Evolutionary conservation across 2,329 filamentous ascomycete species (phyloP).

Genomic region (Phaeosphaeria sp.): DNA sequence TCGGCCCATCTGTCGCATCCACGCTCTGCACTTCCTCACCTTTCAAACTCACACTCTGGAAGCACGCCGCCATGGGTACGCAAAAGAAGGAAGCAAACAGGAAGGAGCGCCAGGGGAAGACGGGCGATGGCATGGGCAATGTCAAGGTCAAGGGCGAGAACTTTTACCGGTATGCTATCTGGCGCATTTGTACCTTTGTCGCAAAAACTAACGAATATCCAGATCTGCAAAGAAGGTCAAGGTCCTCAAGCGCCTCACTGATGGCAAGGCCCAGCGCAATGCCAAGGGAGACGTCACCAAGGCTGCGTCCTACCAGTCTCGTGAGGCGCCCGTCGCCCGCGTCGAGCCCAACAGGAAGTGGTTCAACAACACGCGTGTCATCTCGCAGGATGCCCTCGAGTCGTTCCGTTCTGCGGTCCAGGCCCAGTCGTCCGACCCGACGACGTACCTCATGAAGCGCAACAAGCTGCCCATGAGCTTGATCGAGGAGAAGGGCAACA

Average conservation of each 20-base stretch:
- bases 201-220: background rate
- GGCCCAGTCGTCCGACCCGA: conserved; percentile 87
- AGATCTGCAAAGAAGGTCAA: conserved; percentile 83
- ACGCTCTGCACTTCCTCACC: conserved; percentile 19
- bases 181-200: background rate
- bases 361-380: conserved; percentile 93
- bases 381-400: conserved; percentile 85
- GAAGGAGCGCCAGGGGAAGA: conserved; percentile 84
- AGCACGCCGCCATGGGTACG: conserved; percentile 72
- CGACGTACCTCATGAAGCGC: conserved; percentile 91
- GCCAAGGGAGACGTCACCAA: conserved; percentile 83
- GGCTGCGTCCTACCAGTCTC: conserved; percentile 82
- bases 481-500: conserved; percentile 75
- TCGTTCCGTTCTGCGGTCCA: conserved; percentile 92
- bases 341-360: conserved; percentile 97
- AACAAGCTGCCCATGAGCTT: conserved; percentile 97
- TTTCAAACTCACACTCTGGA: conserved; percentile 7
- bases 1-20: conserved; percentile 12
- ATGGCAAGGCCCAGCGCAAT: conserved; percentile 83
- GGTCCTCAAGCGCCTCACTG: conserved; percentile 87
- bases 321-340: conserved; percentile 80
- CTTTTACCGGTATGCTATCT: conserved; percentile 71
- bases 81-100: conserved; percentile 90
- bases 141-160: conserved; percentile 96
- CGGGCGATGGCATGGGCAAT: conserved; percentile 86